These are phyloP conservation scores for Crithidia expoeki DNA, from an alignment of 208 protist genomes.

Conservation along the genomic window DNA sequence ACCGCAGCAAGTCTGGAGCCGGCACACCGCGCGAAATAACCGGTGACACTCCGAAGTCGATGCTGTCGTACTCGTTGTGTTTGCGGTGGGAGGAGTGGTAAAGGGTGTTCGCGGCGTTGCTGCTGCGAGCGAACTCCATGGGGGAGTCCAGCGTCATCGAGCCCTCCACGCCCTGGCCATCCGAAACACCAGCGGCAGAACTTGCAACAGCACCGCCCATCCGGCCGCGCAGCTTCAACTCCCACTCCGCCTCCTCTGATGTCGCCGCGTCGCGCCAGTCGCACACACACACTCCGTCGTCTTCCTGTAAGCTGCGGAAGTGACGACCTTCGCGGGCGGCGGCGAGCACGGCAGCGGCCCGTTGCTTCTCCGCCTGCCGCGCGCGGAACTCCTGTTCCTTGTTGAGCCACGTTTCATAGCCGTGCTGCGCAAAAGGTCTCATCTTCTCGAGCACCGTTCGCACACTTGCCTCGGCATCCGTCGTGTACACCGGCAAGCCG, in stretches of 20 bases:
- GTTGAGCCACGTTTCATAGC: slow-evolving; percentile 42
- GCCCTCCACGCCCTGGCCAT: neutral
- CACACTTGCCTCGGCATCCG: slow-evolving; percentile 26
- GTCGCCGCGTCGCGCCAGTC: slow-evolving; percentile 23
- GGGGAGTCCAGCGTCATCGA: slow-evolving; percentile 4
- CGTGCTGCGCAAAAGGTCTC: slow-evolving; percentile 36
- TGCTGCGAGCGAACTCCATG: neutral
- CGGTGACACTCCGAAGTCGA: slow-evolving; percentile 21
- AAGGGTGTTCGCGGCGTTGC: neutral
- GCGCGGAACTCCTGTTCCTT: slow-evolving; percentile 24
- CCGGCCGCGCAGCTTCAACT: neutral
- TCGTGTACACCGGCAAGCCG: neutral
- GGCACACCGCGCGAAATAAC: slow-evolving; percentile 6
- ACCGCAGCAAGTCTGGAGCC: slow-evolving; percentile 13
- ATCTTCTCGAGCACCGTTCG: slow-evolving; percentile 40
- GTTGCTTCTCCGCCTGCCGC: slow-evolving; percentile 9
- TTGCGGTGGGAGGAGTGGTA: neutral
- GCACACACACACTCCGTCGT: slow-evolving; percentile 26
- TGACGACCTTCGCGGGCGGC: slow-evolving; percentile 15
- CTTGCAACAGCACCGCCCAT: neutral
- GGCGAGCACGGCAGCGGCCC: slow-evolving; percentile 12
- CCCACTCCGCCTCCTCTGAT: slow-evolving; percentile 3
- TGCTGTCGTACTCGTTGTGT: neutral
- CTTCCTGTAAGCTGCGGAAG: slow-evolving; percentile 22
- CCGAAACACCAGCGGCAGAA: neutral